phyloP scores from a whole-genome alignment of 2,329 filamentous ascomycete genomes.

The Cyanodermella asteris region DNA sequence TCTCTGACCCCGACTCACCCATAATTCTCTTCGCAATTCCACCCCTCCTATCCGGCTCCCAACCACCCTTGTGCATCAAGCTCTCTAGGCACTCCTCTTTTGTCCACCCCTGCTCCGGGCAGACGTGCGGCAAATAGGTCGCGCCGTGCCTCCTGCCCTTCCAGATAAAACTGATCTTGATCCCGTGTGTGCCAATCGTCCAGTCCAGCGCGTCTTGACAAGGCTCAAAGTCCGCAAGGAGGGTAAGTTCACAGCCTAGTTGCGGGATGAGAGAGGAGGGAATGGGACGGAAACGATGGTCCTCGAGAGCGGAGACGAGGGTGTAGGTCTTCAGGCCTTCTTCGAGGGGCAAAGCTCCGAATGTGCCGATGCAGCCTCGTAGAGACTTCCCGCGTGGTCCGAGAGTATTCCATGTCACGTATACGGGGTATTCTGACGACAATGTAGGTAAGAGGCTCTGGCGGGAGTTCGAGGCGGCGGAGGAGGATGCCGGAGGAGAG shows the following conservation, averaged over 20 bases:
- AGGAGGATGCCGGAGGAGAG: slow-evolving; percentile 7
- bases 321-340: slow-evolving; percentile 60
- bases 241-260: slow-evolving; percentile 43
- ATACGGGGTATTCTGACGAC: slow-evolving; percentile 48
- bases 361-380: slow-evolving; percentile 91
- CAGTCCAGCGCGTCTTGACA: slow-evolving; percentile 58
- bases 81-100: slow-evolving; percentile 81
- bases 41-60: slow-evolving; percentile 37
- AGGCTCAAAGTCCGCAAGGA: slow-evolving; percentile 63
- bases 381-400: slow-evolving; percentile 39
- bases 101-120: slow-evolving; percentile 79
- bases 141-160: slow-evolving; percentile 53
- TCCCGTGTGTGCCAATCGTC: slow-evolving; percentile 65
- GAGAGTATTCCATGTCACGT: slow-evolving; percentile 83
- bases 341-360: slow-evolving; percentile 53
- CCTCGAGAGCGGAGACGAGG: slow-evolving; percentile 35
- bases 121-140: slow-evolving; percentile 84
- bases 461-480: slow-evolving; percentile 11
- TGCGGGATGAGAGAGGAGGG: slow-evolving; percentile 23
- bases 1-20: slow-evolving; percentile 17
- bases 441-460: slow-evolving; percentile 24
- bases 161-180: slow-evolving; percentile 67
- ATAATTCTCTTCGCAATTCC: slow-evolving; percentile 11
- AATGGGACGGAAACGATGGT: slow-evolving; percentile 39
- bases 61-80: slow-evolving; percentile 86